phyloP scores from a whole-genome alignment of 192 early-diverging fungal species.

The Obelidium mucronatum region DNA sequence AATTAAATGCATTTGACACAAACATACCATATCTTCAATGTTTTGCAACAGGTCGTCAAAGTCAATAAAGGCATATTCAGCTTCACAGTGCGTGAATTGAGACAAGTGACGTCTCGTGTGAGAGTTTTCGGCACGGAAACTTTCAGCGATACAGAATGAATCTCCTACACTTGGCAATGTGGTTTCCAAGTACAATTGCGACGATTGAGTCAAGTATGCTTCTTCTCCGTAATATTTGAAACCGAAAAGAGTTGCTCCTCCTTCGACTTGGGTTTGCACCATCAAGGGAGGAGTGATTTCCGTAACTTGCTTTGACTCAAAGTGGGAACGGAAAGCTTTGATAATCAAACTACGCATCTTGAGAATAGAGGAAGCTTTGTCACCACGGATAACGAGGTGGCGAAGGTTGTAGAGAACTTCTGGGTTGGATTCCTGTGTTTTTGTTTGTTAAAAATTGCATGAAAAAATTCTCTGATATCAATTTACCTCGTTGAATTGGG shows the following conservation, averaged over 20 bases:
- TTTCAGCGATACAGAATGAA: constrained; percentile 95
- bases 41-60: constrained; percentile 89
- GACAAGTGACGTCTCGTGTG: constrained; percentile 96
- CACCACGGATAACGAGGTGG: constrained; percentile 96
- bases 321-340: constrained; percentile 95
- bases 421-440: constrained; percentile 78
- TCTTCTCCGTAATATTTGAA: constrained; percentile 97
- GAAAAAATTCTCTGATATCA: not conserved
- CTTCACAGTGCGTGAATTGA: constrained; percentile 95
- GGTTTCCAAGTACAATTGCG: constrained; percentile 98
- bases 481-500: constrained; percentile 79
- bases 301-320: constrained; percentile 75
- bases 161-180: constrained; percentile 93
- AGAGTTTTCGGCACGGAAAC: constrained; percentile 97
- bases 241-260: constrained; percentile 92
- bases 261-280: constrained; percentile 99
- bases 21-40: constrained; percentile 89
- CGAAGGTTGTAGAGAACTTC: constrained; percentile 88
- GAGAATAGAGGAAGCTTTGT: constrained; percentile 85
- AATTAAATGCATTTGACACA: too few species aligned
- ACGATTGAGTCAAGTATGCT: constrained; percentile 98
- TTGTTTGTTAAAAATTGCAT: not conserved
- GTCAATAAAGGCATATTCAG: constrained; percentile 91
- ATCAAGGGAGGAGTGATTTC: constrained; percentile 99
- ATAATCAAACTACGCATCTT: constrained; percentile 86